A percentile compares a stretch with the other conserved stretches of the same genome.
Conservation (phyloP, 257 asterid genomes). For the Cordia subcordata region DNA sequence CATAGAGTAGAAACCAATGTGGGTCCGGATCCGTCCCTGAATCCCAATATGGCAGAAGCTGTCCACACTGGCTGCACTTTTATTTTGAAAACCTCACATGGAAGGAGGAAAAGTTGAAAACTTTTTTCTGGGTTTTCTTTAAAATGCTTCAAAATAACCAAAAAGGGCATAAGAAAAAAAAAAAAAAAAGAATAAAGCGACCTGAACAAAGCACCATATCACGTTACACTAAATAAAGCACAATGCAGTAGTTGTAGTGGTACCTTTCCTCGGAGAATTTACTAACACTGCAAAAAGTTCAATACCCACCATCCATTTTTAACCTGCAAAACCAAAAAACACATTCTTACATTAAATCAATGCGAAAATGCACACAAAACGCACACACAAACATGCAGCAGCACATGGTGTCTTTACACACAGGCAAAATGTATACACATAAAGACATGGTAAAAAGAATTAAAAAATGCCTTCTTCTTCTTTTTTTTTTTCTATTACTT, state of each 20-base stretch:
- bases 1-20: no score
- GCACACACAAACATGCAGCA: slow-evolving; percentile 23
- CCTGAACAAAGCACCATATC: slow-evolving; percentile 8
- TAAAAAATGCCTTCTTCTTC: neutral
- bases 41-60: no score
- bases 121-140: slow-evolving; percentile 2
- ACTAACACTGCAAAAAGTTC: slow-evolving; percentile 23
- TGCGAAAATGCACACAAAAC: slow-evolving; percentile 2
- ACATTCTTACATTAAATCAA: neutral
- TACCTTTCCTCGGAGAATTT: slow-evolving; percentile 24
- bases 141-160: slow-evolving; percentile 10
- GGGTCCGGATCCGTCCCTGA: no score
- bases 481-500: neutral
- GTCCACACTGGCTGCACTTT: no score
- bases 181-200: slow-evolving; percentile 18
- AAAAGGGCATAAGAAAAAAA: slow-evolving; percentile 5
- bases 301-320: slow-evolving; percentile 32
- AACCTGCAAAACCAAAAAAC: slow-evolving; percentile 27
- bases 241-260: slow-evolving; percentile 19
- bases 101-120: neutral
- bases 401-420: slow-evolving; percentile 9
- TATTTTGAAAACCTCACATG: slow-evolving; percentile 1
- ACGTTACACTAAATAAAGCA: slow-evolving; percentile 15
- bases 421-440: slow-evolving; percentile 7
- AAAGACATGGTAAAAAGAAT: neutral